Percentiles rank a stretch among this genome's conserved stretches.
Evolutionary conservation across 75 land plant genomes (phyloP).

Genomic region (Azolla pinnata): DNA sequence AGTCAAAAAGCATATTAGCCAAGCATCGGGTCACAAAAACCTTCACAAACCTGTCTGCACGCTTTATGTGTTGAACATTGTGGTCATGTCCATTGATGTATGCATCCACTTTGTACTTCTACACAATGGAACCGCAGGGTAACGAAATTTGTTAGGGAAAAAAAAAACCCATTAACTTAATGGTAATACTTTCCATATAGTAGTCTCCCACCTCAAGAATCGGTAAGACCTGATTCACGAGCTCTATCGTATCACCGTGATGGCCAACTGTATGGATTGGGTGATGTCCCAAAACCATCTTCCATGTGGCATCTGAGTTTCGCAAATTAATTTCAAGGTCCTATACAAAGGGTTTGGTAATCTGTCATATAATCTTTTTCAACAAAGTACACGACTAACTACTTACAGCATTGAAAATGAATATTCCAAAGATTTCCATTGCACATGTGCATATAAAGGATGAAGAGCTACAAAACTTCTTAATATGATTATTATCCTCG

Average conservation of each 20-base stretch:
- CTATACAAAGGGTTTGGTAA: too few species aligned
- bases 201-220: conserved; percentile 58
- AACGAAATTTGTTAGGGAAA: conserved; percentile 2
- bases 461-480: too few species aligned
- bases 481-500: too few species aligned
- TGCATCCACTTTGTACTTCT: conserved; percentile 58
- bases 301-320: conserved; percentile 62
- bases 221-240: conserved; percentile 52
- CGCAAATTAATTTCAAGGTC: conserved; percentile 11
- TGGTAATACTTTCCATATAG: neutral
- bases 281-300: conserved; percentile 91
- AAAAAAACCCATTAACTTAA: neutral
- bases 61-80: conserved; percentile 77
- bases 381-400: too few species aligned
- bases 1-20: too few species aligned
- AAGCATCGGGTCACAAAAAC: too few species aligned
- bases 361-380: too few species aligned
- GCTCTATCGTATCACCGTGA: conserved; percentile 70
- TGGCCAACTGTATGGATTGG: conserved; percentile 68
- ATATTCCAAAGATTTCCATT: too few species aligned
- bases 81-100: conserved; percentile 97
- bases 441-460: too few species aligned
- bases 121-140: neutral
- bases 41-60: conserved; percentile 62
- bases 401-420: too few species aligned